A percentile compares a stretch with the other conserved stretches of the same genome.
phyloP scores from a whole-genome alignment of 495 filamentous ascomycete species.

The Daldinia concentrica region DNA sequence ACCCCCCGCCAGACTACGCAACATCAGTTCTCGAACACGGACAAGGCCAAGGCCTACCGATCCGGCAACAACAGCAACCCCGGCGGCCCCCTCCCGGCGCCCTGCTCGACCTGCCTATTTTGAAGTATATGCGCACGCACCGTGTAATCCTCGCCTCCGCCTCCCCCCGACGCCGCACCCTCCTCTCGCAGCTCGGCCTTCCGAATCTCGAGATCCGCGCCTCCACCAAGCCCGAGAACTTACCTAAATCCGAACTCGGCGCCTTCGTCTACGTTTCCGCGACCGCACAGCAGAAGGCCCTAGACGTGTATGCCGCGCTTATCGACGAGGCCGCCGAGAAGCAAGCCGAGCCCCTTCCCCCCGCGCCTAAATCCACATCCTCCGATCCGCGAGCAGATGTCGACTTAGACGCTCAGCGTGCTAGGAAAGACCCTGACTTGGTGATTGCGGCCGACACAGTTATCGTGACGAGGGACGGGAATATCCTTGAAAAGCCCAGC shows the following conservation, averaged over 20 bases:
- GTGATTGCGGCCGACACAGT: slow-evolving; percentile 94
- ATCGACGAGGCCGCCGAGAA: slow-evolving; percentile 61
- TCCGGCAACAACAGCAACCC: slow-evolving; percentile 18
- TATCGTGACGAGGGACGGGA: slow-evolving; percentile 76
- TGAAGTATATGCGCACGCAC: slow-evolving; percentile 74
- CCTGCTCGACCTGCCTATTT: slow-evolving; percentile 79
- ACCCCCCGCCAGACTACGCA: slow-evolving; percentile 57
- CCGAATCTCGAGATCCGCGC: slow-evolving; percentile 81
- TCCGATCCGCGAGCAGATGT: not conserved
- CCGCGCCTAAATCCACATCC: not conserved
- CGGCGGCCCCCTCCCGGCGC: slow-evolving; percentile 64
- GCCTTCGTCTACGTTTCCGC: slow-evolving; percentile 91
- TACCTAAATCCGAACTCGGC: slow-evolving; percentile 74
- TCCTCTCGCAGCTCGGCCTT: slow-evolving; percentile 80
- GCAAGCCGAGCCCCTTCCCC: not conserved
- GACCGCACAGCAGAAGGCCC: slow-evolving; percentile 84
- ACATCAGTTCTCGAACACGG: slow-evolving; percentile 53
- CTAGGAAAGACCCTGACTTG: slow-evolving; percentile 74
- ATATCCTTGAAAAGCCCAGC: slow-evolving; percentile 89
- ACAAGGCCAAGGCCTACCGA: slow-evolving; percentile 20
- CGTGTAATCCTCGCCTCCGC: slow-evolving; percentile 88
- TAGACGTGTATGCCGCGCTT: slow-evolving; percentile 76
- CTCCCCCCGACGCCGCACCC: slow-evolving; percentile 82
- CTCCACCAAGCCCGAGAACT: slow-evolving; percentile 80
- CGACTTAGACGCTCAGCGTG: not conserved